Percentiles rank a stretch among this genome's conserved stretches.
Conservation (phyloP, 1,284 basidiomycete species). For the Ustilago shanxiensis region DNA sequence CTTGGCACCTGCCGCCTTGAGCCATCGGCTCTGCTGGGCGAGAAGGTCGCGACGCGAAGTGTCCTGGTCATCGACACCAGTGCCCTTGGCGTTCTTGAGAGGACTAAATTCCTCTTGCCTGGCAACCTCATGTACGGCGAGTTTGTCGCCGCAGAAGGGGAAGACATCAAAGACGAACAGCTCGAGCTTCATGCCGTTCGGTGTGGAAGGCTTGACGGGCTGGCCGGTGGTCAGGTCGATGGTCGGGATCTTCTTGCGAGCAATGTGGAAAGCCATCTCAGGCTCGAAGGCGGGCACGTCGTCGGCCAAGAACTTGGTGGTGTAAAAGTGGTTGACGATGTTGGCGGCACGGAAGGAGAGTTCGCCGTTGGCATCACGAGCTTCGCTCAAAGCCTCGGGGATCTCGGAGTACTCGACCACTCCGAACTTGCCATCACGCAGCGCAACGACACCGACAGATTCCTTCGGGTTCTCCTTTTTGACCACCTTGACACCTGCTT, state of each 20-base stretch:
- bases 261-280: conserved; percentile 95
- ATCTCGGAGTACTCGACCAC: conserved; percentile 99
- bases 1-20: conserved; percentile 82
- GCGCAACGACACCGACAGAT: conserved; percentile 93
- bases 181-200: conserved; percentile 99
- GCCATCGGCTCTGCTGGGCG: conserved; percentile 87
- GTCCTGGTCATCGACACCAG: conserved; percentile 90
- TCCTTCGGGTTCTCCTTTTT: conserved; percentile 88
- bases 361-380: conserved; percentile 76
- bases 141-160: conserved; percentile 80
- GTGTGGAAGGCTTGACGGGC: conserved; percentile 81
- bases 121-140: conserved; percentile 89
- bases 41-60: conserved; percentile 91
- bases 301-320: conserved; percentile 83
- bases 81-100: conserved; percentile 95
- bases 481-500: conserved; percentile 96
- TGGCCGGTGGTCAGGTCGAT: conserved; percentile 73
- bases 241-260: conserved; percentile 94
- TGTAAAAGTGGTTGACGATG: conserved; percentile 99
- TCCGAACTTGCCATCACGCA: conserved; percentile 82
- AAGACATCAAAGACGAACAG: conserved; percentile 99
- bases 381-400: conserved; percentile 84
- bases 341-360: conserved; percentile 94
- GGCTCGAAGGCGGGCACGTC: conserved; percentile 84
- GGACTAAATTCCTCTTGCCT: conserved; percentile 94